Evolutionary conservation across 176 grass and related monocot species (phyloP).

Genomic region (Thalia dealbata): DNA sequence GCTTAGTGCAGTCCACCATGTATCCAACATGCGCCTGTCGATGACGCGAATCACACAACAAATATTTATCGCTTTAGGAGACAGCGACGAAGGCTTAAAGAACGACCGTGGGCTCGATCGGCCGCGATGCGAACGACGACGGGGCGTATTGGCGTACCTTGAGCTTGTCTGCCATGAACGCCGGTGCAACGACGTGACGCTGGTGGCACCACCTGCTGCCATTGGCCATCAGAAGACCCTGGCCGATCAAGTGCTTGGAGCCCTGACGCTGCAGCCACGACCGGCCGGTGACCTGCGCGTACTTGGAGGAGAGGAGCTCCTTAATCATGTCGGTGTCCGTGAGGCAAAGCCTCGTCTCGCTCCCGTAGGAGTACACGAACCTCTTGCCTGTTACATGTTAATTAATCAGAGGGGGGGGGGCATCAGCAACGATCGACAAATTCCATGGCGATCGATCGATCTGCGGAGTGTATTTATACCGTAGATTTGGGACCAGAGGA

Average conservation of each 20-base stretch:
- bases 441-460: too few species aligned
- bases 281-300: conserved; percentile 55
- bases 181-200: conserved; percentile 80
- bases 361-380: conserved; percentile 76
- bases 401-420: not conserved
- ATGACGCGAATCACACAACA: not conserved
- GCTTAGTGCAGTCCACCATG: conserved; percentile 87
- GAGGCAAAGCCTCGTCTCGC: conserved; percentile 80
- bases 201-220: conserved; percentile 80
- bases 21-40: conserved; percentile 50
- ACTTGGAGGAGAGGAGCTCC: conserved; percentile 82
- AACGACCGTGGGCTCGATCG: not conserved
- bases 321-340: conserved; percentile 75
- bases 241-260: conserved; percentile 64
- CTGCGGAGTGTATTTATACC: too few species aligned
- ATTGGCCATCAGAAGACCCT: conserved; percentile 87
- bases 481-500: conserved; percentile 56
- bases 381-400: conserved; percentile 65
- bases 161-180: conserved; percentile 91
- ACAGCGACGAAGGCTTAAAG: too few species aligned
- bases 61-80: not conserved
- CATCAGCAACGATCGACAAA: not conserved
- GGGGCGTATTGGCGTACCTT: conserved; percentile 28
- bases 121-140: too few species aligned
- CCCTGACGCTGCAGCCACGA: conserved; percentile 87